Evolutionary conservation across 2,329 filamentous ascomycete species (phyloP).

Genomic region (Bipolaris oryzae): DNA sequence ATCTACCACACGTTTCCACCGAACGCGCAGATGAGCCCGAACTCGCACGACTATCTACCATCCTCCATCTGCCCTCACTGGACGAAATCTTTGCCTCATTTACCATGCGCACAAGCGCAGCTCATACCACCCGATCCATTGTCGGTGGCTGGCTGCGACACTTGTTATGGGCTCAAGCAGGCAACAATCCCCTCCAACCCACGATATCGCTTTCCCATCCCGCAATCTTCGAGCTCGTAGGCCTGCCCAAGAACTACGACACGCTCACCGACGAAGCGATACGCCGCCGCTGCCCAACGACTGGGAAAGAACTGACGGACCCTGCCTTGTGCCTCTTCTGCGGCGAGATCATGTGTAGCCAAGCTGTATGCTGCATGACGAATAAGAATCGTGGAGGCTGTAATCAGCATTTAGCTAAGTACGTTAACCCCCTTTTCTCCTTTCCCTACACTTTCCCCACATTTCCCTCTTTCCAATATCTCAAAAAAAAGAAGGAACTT

Average conservation of each 20-base stretch:
- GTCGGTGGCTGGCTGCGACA: conserved; percentile 77
- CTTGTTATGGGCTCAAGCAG: conserved; percentile 51
- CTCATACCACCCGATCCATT: conserved; percentile 55
- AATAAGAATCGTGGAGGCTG: conserved; percentile 66
- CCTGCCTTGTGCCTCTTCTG: conserved; percentile 93
- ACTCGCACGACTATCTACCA: conserved; percentile 77
- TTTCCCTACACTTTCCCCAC: conserved; percentile 1
- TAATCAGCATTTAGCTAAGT: conserved; percentile 88
- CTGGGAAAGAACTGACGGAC: conserved; percentile 88
- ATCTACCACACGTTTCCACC: conserved; percentile 71
- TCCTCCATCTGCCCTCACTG: conserved; percentile 76
- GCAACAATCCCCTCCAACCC: conserved; percentile 49
- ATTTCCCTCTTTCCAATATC: no score
- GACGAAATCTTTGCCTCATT: conserved; percentile 75
- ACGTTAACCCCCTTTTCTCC: conserved; percentile 48
- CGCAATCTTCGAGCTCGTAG: conserved; percentile 90
- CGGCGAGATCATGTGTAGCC: conserved; percentile 94
- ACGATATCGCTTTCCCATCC: conserved; percentile 73
- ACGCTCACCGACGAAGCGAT: conserved; percentile 91
- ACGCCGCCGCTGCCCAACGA: conserved; percentile 80
- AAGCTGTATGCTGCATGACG: conserved; percentile 87
- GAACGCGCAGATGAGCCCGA: conserved; percentile 71
- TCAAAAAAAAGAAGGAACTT: neutral
- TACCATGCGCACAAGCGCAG: conserved; percentile 38
- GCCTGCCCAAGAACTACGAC: conserved; percentile 90